Evolutionary conservation across 1,284 basidiomycete genomes (phyloP).

Genomic region (Trametes pubescens): DNA sequence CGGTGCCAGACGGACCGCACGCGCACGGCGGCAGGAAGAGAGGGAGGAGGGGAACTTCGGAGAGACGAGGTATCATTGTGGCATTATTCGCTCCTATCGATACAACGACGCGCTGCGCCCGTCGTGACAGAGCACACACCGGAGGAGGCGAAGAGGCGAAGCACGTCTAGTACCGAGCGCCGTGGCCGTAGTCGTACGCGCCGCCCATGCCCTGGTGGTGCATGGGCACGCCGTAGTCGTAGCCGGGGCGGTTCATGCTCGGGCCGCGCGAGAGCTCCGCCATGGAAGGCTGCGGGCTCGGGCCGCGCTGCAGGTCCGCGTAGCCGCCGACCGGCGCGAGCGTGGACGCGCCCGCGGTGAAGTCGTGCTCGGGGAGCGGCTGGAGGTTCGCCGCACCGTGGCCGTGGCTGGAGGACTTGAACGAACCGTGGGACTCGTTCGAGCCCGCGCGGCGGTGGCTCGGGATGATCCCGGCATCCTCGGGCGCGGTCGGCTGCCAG

Average conservation of each 20-base stretch:
- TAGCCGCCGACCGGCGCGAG: slow-evolving; percentile 78
- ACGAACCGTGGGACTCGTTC: slow-evolving; percentile 63
- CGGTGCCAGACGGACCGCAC: background rate
- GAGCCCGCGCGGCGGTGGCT: slow-evolving; percentile 64
- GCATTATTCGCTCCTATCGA: slow-evolving; percentile 35
- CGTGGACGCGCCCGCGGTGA: slow-evolving; percentile 69
- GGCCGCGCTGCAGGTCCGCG: slow-evolving; percentile 77
- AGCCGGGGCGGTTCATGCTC: slow-evolving; percentile 48
- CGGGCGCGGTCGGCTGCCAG: slow-evolving; percentile 71
- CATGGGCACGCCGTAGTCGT: slow-evolving; percentile 64
- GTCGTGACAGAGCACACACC: slow-evolving; percentile 23
- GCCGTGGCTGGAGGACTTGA: slow-evolving; percentile 67
- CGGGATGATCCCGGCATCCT: slow-evolving; percentile 50
- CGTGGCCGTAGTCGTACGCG: slow-evolving; percentile 45
- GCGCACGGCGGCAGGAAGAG: slow-evolving; percentile 1
- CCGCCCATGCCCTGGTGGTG: slow-evolving; percentile 57
- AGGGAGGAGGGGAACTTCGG: background rate
- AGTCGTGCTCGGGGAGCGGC: slow-evolving; percentile 79
- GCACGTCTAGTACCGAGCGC: slow-evolving; percentile 37
- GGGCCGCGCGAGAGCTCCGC: slow-evolving; percentile 59
- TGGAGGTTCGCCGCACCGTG: slow-evolving; percentile 44
- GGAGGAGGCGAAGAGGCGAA: background rate
- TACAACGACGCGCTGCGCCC: slow-evolving; percentile 36
- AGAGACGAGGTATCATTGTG: slow-evolving; percentile 35
- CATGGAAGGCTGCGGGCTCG: slow-evolving; percentile 70